Base-by-base conservation (phyloP, 768 basidiomycete genomes). In the Boletus insuetus region DNA sequence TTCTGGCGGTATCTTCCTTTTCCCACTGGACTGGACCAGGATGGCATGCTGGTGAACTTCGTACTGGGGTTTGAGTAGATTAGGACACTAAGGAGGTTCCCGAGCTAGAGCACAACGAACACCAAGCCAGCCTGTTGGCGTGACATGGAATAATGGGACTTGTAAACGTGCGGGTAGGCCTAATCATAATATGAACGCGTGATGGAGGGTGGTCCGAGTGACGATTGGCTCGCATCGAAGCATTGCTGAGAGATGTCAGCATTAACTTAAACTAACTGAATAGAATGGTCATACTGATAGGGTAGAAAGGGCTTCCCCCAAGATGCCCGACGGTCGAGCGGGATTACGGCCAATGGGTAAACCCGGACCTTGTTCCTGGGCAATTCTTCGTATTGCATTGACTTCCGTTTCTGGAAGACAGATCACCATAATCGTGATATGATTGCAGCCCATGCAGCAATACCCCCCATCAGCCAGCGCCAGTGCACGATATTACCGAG, bases 31-130 rank as follows among this genome's bases (percentile, higher is more conserved):
- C 26, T 60, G 54, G 16, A 58, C n/a, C 24, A 58, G 38, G 48
- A 61, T 54, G 4, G 40, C 42, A 8, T 42, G 53, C 22, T 60
- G 64, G 20, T 24, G 54, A 39, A 60, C 59, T 34, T 61, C 64
- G 20, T 68, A 64, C 26, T 55, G 60, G 6, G 66, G 58, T 49
- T 67, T 67, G 56, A 65, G 59, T 67, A 67, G 29, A 63, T 10
- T 4, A 62, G 41, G 49, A 67, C 62, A n/a, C 61, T 56, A 13
- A 67, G 51, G 13, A 67, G 35, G 46, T 67, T 67, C 20, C 65
- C 65, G 4, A 64, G 35, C 46, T 56, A 67, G 16, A 65, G 65
- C 1, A 60, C 60, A 53, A 66, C 46, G 38, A 67, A 67, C 8
- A 62, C 58, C 43, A 67, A 53, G 24, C 56, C 58, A 20, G 57